Base-by-base conservation (phyloP, 2,329 filamentous ascomycete species). In the Colletotrichum sublineola region DNA sequence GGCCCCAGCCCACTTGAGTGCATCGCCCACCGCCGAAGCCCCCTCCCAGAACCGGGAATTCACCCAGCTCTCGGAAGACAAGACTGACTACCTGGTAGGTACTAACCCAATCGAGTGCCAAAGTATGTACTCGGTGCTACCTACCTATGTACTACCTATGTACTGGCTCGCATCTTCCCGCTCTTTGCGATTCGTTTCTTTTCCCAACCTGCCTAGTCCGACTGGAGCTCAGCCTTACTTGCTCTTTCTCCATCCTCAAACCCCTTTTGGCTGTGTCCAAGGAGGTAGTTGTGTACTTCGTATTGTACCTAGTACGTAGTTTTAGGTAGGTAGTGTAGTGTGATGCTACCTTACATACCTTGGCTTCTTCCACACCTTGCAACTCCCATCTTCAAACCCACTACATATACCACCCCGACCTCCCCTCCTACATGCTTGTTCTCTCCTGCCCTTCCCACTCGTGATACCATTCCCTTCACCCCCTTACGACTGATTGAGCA, bases 381-480 rank as follows among this genome's bases (percentile, higher is more conserved):
- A 56, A 65, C 15, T 46, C 40, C 46, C 52, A 20, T 56, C 60
- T 18, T 24, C 48, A 46, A 53, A 60, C 33, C 50, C 42, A 57
- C 68, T 74, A 72, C 69, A 72, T 72, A 72, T 72, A 72, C 69
- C 69, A 40, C 44, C 60, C 66, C 69, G 69, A 65, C 66, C 66
- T 72, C 69, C 69, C 68, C 57, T 46, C 18, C 44, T 61, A 20
- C 44, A 3, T 24, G 3, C 24, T 20, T n/a, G 3, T 15, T 18
- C 33, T 60, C 36, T 29, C 57, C 53, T 36, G 48, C 15, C 12
- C 67, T 57, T 42, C 44, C 31, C 33, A 66, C 33, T 53, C 67
- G 44, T 73, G 62, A 73, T 67, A 46, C 5, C 63, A 12, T 8
- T 44, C 15, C 36, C 3, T 29, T 5, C 24, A 29, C 36, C 15